phyloP scores from a whole-genome alignment of 495 filamentous ascomycete genomes.

The Podospora sp. region DNA sequence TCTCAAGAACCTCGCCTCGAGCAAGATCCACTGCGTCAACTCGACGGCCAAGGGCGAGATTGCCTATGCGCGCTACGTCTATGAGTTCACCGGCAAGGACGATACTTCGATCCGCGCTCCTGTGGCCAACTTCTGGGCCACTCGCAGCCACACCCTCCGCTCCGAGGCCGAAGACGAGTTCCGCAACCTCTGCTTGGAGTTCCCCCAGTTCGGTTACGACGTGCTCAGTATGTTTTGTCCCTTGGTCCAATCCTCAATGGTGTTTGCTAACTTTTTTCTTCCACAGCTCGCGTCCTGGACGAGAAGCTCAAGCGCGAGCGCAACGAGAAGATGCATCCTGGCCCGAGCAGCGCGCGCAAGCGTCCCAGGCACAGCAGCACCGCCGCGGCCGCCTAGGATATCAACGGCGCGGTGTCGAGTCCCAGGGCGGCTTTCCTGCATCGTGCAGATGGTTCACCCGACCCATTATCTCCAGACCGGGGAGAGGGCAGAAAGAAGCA shows the following conservation, averaged over 20 bases:
- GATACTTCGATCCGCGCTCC: slow-evolving; percentile 78
- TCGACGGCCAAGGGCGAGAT: slow-evolving; percentile 86
- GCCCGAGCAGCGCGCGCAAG: slow-evolving; percentile 51
- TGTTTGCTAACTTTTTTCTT: slow-evolving; percentile 10
- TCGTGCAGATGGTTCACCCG: background rate
- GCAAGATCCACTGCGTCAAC: slow-evolving; percentile 87
- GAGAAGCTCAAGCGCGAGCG: slow-evolving; percentile 61
- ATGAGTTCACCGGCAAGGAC: slow-evolving; percentile 68
- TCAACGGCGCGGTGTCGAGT: background rate
- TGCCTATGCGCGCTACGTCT: slow-evolving; percentile 86
- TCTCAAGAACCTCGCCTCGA: slow-evolving; percentile 77
- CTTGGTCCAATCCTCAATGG: background rate
- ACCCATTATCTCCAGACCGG: background rate
- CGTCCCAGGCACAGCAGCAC: slow-evolving; percentile 51
- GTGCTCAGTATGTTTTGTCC: slow-evolving; percentile 64
- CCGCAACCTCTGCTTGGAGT: slow-evolving; percentile 78
- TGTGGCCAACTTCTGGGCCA: slow-evolving; percentile 89
- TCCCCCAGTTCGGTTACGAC: slow-evolving; percentile 88
- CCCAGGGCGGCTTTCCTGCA: background rate
- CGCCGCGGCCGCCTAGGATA: slow-evolving; percentile 13
- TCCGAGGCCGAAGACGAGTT: slow-evolving; percentile 84
- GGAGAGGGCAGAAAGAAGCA: background rate
- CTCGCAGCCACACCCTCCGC: slow-evolving; percentile 74
- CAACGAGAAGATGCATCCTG: slow-evolving; percentile 56
- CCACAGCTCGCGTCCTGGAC: slow-evolving; percentile 57